Percentiles rank a stretch among this genome's conserved stretches.
Evolutionary conservation across 23 red algal genomes (phyloP).

Genomic region (Porphyridium purpureum): DNA sequence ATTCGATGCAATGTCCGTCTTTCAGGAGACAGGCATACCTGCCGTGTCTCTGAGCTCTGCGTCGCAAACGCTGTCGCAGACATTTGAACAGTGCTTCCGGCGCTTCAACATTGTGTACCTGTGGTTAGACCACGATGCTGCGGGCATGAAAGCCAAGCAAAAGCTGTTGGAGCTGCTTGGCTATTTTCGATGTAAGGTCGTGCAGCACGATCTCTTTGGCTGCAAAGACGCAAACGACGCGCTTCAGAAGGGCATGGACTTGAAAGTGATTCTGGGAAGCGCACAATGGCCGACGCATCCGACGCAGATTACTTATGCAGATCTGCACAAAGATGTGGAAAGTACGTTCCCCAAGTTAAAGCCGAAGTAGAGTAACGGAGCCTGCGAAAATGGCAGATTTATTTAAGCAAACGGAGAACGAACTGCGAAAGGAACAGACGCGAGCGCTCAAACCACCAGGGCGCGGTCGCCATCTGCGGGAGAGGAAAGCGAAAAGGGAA

Average conservation of each 20-base stretch:
- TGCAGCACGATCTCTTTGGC: slow-evolving; percentile 9
- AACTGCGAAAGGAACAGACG: too few relatives aligned
- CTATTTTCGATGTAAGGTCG: slow-evolving; percentile 30
- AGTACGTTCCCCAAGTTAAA: too few relatives aligned
- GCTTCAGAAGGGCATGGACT: slow-evolving; percentile 32
- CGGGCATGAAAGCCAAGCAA: slow-evolving; percentile 46
- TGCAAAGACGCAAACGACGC: slow-evolving; percentile 79
- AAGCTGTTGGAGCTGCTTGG: slow-evolving; percentile 75
- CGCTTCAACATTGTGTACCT: slow-evolving; percentile 52
- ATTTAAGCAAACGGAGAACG: too few relatives aligned
- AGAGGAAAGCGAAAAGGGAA: too few relatives aligned
- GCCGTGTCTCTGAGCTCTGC: slow-evolving; percentile 61
- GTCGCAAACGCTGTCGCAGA: slow-evolving; percentile 29
- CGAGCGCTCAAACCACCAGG: too few relatives aligned
- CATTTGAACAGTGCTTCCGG: slow-evolving; percentile 32
- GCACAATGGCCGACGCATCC: too few relatives aligned
- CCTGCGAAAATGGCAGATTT: too few relatives aligned
- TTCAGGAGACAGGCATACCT: slow-evolving; percentile 53
- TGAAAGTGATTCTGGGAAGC: slow-evolving; percentile 17
- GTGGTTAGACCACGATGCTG: slow-evolving; percentile 86
- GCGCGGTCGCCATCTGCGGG: too few relatives aligned
- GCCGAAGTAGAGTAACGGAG: too few relatives aligned
- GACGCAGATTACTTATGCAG: too few relatives aligned
- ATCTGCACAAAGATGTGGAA: too few relatives aligned
- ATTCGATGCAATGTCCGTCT: slow-evolving; percentile 82